Percentiles rank a stretch among this genome's conserved stretches.
Evolutionary conservation across 768 basidiomycete species (phyloP).

Genomic region (Exsudoporus frostii): DNA sequence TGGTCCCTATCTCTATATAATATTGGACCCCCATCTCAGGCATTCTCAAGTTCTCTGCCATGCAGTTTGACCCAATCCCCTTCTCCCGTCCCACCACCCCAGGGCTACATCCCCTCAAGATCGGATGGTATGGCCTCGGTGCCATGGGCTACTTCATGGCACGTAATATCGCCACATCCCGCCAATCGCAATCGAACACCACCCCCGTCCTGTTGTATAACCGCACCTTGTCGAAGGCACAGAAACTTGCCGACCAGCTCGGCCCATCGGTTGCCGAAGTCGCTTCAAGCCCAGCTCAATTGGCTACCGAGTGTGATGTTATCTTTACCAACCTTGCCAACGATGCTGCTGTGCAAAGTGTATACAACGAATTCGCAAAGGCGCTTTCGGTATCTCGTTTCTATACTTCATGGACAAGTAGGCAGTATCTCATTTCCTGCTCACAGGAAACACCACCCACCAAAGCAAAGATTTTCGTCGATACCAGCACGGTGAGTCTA

Average conservation of each 20-base stretch:
- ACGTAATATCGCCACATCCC: conserved; percentile 66
- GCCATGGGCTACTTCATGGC: conserved; percentile 79
- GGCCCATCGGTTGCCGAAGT: conserved; percentile 53
- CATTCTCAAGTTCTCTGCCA: conserved; percentile 2
- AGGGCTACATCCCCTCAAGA: conserved; percentile 31
- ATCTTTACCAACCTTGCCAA: conserved; percentile 71
- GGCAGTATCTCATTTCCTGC: not conserved
- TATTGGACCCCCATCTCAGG: conserved; percentile 5
- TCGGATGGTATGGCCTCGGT: conserved; percentile 52
- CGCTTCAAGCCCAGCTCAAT: conserved; percentile 53
- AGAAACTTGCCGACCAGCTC: conserved; percentile 54
- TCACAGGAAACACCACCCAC: conserved; percentile 39
- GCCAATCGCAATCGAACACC: conserved; percentile 34
- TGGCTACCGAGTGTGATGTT: conserved; percentile 68
- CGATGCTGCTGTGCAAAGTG: conserved; percentile 63
- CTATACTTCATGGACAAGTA: not conserved
- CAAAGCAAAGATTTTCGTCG: conserved; percentile 73
- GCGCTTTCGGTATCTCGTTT: conserved; percentile 48
- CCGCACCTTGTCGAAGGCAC: conserved; percentile 59
- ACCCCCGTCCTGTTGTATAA: conserved; percentile 74
- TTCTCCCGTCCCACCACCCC: conserved; percentile 65
- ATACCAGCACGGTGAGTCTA: conserved; percentile 74
- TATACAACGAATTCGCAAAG: conserved; percentile 59
- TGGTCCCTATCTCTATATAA: too few species aligned
- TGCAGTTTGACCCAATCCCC: conserved; percentile 31